Conservation (phyloP, 2,329 filamentous ascomycete genomes). For the Colletotrichum cuscutae region DNA sequence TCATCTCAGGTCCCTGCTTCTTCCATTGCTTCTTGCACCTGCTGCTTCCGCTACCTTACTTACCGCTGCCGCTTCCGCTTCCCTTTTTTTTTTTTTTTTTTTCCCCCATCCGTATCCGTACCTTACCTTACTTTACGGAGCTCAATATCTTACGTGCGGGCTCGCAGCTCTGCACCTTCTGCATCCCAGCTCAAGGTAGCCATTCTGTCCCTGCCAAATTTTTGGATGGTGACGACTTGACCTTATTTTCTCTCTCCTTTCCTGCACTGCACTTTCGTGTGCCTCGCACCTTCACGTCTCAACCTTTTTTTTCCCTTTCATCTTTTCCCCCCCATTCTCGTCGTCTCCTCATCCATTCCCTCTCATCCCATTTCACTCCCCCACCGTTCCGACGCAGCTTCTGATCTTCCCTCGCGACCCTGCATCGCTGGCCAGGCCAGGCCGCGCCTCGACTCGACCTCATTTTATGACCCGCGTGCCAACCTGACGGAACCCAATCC, state of each 20-base stretch:
- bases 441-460: too few species aligned
- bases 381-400: not conserved
- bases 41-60: not conserved
- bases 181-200: not conserved
- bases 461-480: not conserved
- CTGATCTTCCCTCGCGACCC: not conserved
- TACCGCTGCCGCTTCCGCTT: not conserved
- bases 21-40: not conserved
- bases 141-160: too few species aligned
- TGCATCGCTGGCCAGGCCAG: not conserved
- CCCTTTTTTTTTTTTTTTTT: too few species aligned
- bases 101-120: too few species aligned
- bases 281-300: not conserved
- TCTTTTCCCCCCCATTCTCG: not conserved
- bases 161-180: too few species aligned
- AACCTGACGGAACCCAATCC: not conserved
- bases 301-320: not conserved
- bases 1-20: constrained; percentile 1
- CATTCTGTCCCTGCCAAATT: not conserved
- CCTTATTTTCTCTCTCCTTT: not conserved
- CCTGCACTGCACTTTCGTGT: not conserved
- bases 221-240: not conserved
- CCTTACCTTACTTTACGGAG: too few species aligned
- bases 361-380: not conserved
- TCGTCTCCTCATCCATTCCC: not conserved